Percentiles rank a stretch among this genome's conserved stretches.
These are phyloP conservation scores for Rhodotorula sphaerocarpa DNA, from an alignment of 768 basidiomycete species.

Conservation along the genomic window DNA sequence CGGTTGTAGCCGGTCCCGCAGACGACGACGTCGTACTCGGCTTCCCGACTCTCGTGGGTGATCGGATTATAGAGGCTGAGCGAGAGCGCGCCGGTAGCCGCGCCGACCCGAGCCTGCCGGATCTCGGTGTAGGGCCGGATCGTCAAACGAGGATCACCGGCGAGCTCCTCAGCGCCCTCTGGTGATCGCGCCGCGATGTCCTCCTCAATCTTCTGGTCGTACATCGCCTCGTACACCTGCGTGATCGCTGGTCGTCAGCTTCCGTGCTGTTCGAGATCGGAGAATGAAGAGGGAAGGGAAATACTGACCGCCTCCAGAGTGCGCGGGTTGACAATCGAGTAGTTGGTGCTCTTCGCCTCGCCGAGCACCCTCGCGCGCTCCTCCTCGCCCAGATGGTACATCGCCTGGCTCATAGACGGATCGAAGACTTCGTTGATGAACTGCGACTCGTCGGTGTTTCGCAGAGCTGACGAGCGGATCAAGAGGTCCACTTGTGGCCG, in stretches of 20 bases:
- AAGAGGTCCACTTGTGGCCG: slow-evolving; percentile 51
- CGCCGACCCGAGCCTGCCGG: not conserved
- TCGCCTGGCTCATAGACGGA: slow-evolving; percentile 47
- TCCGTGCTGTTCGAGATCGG: not conserved
- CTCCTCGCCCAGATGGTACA: slow-evolving; percentile 46
- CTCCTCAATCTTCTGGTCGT: slow-evolving; percentile 51
- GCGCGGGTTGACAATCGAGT: slow-evolving; percentile 52
- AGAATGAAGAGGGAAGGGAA: slow-evolving; percentile 44
- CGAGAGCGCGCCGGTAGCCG: not conserved
- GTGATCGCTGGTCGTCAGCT: not conserved
- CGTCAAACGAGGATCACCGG: slow-evolving; percentile 47
- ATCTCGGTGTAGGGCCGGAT: slow-evolving; percentile 42
- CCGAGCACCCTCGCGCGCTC: slow-evolving; percentile 44
- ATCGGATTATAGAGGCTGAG: slow-evolving; percentile 46
- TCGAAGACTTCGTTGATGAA: slow-evolving; percentile 56
- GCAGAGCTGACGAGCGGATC: slow-evolving; percentile 51
- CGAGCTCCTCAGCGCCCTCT: slow-evolving; percentile 25
- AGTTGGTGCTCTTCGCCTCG: slow-evolving; percentile 53
- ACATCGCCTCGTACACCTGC: slow-evolving; percentile 52
- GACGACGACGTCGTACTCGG: slow-evolving; percentile 50
- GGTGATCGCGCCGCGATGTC: slow-evolving; percentile 45
- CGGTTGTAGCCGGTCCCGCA: slow-evolving; percentile 55
- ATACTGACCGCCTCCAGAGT: slow-evolving; percentile 40
- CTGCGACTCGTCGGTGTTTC: slow-evolving; percentile 52
- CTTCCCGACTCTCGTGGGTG: slow-evolving; percentile 42